A percentile compares a stretch with the other conserved stretches of the same genome.
These are phyloP conservation scores for Schwanniomyces vanrijiae DNA, from an alignment of 805 yeast species.

Conservation along the genomic window DNA sequence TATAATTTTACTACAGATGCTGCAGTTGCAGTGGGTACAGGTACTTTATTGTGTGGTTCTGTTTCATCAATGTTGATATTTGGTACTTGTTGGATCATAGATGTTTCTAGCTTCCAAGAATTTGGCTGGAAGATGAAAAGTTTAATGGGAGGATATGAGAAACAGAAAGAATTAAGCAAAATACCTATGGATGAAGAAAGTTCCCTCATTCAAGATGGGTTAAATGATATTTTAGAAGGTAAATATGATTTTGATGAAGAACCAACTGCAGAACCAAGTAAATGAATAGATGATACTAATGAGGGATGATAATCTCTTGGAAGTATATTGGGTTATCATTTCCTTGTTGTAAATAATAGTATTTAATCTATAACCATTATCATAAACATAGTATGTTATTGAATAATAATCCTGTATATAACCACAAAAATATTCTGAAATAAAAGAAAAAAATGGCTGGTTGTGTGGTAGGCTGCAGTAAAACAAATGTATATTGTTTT, in stretches of 20 bases:
- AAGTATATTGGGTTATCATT: no score
- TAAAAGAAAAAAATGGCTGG: neutral
- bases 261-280: neutral
- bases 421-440: neutral
- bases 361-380: no score
- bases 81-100: constrained; percentile 79
- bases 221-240: constrained; percentile 51
- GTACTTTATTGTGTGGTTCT: constrained; percentile 71
- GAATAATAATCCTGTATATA: neutral
- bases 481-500: neutral
- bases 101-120: constrained; percentile 66
- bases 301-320: no score
- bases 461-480: neutral
- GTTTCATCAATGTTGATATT: constrained; percentile 70
- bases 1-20: constrained; percentile 82
- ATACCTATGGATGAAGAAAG: constrained; percentile 58
- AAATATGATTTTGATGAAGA: constrained; percentile 31
- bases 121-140: constrained; percentile 69
- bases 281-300: neutral
- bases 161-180: constrained; percentile 44
- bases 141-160: constrained; percentile 66
- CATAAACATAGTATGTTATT: no score
- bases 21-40: constrained; percentile 78
- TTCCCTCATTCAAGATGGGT: constrained; percentile 52
- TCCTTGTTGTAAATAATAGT: no score